These are phyloP conservation scores for Microdochium trichocladiopsis DNA, from an alignment of 2,329 filamentous ascomycete species.

Conservation along the genomic window DNA sequence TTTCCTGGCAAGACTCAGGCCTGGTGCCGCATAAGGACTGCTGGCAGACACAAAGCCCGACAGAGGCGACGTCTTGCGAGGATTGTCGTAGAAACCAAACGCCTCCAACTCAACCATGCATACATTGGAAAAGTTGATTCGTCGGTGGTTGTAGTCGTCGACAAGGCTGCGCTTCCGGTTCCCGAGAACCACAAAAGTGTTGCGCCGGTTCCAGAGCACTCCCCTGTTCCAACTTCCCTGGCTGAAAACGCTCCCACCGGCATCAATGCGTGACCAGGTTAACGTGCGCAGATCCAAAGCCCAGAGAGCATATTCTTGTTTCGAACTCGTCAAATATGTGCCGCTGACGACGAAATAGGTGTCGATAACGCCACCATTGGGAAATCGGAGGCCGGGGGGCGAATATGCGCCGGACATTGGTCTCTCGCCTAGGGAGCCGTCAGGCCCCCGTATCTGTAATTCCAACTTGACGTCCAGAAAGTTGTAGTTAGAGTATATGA, in stretches of 20 bases:
- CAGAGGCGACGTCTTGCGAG: conserved; percentile 67
- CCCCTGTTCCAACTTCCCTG: conserved; percentile 98
- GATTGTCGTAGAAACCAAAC: conserved; percentile 96
- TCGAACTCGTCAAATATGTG: conserved; percentile 94
- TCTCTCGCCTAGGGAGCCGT: conserved; percentile 79
- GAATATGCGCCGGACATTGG: conserved; percentile 83
- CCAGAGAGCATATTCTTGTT: conserved; percentile 97
- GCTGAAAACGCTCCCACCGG: conserved; percentile 87
- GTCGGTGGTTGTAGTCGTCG: conserved; percentile 95
- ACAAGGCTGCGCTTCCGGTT: conserved; percentile 90
- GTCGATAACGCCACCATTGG: conserved; percentile 91
- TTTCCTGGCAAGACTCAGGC: conserved; percentile 49
- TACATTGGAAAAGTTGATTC: conserved; percentile 95
- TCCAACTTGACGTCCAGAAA: conserved; percentile 96
- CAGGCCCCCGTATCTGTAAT: conserved; percentile 77
- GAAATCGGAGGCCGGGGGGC: conserved; percentile 87
- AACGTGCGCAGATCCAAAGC: conserved; percentile 81
- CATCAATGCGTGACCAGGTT: conserved; percentile 94
- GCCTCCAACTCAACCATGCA: conserved; percentile 96
- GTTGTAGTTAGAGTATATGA: conserved; percentile 99
- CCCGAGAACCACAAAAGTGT: conserved; percentile 91
- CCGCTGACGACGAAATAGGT: conserved; percentile 96
- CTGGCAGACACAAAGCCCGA: conserved; percentile 83
- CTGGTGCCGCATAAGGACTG: conserved; percentile 54
- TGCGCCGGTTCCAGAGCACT: conserved; percentile 85